phyloP scores from a whole-genome alignment of 2,329 filamentous ascomycete species.

The Cercospora brassicicola region DNA sequence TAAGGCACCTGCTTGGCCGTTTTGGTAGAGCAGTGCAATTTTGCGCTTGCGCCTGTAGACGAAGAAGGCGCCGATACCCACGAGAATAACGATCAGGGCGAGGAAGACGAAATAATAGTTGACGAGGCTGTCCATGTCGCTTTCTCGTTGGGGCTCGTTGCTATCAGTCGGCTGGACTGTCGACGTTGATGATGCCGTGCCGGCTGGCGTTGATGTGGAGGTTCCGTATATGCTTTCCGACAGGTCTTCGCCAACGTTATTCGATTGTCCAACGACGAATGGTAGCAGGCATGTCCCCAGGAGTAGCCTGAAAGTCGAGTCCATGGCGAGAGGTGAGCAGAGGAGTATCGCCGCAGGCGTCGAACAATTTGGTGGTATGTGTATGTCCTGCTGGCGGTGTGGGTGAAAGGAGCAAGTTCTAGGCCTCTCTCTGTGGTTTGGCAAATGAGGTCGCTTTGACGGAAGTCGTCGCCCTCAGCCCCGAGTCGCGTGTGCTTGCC shows the following conservation, averaged over 20 bases:
- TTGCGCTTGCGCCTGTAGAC: constrained; percentile 47
- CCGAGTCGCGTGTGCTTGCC: not conserved
- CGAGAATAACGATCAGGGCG: constrained; percentile 52
- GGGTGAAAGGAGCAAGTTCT: not conserved
- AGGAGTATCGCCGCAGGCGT: not conserved
- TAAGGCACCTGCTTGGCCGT: constrained; percentile 17
- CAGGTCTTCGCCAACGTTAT: constrained; percentile 2
- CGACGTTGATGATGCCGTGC: not conserved
- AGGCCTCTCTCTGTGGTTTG: not conserved
- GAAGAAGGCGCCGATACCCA: constrained; percentile 47
- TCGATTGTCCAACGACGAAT: not conserved
- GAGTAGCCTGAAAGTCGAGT: not conserved
- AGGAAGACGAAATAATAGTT: constrained; percentile 60
- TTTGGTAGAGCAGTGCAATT: constrained; percentile 21
- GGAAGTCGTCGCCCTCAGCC: constrained; percentile 2
- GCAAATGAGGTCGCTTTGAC: constrained; percentile 3
- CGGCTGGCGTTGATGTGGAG: not conserved
- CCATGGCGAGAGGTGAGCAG: not conserved
- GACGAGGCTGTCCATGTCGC: constrained; percentile 35
- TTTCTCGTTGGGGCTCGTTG: not conserved
- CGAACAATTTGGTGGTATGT: not conserved
- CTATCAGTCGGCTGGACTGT: not conserved
- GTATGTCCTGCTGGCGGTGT: not conserved
- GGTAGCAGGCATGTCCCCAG: not conserved
- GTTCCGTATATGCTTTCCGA: not conserved